phyloP scores from a whole-genome alignment of 257 asterid species.

The Orobanche coerulescens region DNA sequence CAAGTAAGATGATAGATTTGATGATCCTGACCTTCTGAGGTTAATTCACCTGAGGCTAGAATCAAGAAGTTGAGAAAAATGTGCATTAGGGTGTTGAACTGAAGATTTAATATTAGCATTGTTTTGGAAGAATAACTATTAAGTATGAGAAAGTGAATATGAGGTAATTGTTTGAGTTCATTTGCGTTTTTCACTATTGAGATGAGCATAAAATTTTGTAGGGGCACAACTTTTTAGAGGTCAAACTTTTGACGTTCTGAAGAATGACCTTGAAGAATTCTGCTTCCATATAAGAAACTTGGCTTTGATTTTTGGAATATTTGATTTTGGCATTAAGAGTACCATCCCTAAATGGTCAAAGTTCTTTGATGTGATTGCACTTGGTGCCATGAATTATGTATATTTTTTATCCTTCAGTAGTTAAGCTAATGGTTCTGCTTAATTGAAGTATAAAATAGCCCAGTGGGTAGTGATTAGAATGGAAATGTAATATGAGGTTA shows the following conservation, averaged over 20 bases:
- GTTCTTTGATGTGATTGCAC: neutral
- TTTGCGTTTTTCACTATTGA: slow-evolving; percentile 2
- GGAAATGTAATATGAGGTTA: neutral
- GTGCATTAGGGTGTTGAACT: neutral
- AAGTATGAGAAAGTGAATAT: neutral
- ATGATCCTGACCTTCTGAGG: neutral
- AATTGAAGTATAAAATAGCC: neutral
- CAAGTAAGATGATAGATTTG: neutral
- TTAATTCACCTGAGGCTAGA: neutral
- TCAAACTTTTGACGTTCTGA: neutral
- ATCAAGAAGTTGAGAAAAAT: neutral
- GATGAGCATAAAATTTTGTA: neutral
- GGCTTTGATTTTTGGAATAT: slow-evolving; percentile 6
- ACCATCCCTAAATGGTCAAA: neutral
- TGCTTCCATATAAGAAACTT: no score
- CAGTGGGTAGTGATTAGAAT: neutral
- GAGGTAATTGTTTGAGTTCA: neutral
- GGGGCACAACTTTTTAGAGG: neutral
- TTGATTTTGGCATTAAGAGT: neutral
- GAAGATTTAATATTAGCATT: slow-evolving; percentile 9
- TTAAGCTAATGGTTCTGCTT: neutral
- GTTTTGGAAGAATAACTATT: neutral
- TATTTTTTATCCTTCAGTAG: neutral
- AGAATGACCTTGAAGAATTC: neutral
- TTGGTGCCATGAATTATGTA: neutral